These are phyloP conservation scores for Gaultheria prostrata DNA, from an alignment of 148 eudicot species.

Conservation along the genomic window DNA sequence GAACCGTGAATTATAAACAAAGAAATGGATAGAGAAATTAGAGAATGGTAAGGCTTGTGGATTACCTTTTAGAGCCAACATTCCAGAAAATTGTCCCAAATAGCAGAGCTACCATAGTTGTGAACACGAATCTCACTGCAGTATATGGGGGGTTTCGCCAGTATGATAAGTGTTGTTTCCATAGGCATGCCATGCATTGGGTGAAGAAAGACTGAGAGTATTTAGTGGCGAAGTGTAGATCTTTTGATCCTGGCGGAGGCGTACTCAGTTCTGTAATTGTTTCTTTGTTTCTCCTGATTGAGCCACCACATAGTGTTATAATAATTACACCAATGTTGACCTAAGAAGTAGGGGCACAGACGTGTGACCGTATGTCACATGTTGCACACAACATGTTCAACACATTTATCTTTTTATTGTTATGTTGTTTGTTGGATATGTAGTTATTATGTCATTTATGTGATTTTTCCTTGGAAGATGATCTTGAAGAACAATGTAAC, in stretches of 20 bases:
- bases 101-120: conserved; percentile 42
- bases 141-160: conserved; percentile 64
- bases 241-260: conserved; percentile 47
- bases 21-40: not conserved
- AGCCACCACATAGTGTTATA: not conserved
- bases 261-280: conserved; percentile 42
- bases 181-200: conserved; percentile 57
- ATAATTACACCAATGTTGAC: not conserved
- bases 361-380: not conserved
- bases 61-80: conserved; percentile 44
- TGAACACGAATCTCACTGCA: conserved; percentile 52
- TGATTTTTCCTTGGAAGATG: not conserved
- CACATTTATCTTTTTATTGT: not conserved
- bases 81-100: conserved; percentile 64
- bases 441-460: not conserved
- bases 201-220: conserved; percentile 42
- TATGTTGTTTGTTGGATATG: not conserved
- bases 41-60: not conserved
- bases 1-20: not conserved
- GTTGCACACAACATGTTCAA: not conserved
- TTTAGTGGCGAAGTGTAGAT: conserved; percentile 43
- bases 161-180: conserved; percentile 61
- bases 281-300: conserved; percentile 50
- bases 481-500: not conserved
- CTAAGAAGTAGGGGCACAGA: not conserved